Evolutionary conservation across 2,329 filamentous ascomycete species (phyloP).

Genomic region (Aspergillus sp.): DNA sequence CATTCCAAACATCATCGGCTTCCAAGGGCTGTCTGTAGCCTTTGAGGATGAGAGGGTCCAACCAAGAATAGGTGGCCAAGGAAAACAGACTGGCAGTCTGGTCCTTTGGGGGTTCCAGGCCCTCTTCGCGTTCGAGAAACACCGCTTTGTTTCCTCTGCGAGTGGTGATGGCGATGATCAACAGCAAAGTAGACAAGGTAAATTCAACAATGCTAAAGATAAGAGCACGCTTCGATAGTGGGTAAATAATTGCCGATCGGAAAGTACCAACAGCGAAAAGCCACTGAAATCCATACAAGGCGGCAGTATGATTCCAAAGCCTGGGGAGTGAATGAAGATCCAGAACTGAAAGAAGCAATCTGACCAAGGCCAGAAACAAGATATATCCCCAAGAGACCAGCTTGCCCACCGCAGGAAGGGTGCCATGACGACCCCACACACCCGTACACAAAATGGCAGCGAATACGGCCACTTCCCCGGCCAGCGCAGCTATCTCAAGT

Average conservation of each 20-base stretch:
- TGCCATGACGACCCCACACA: conserved; percentile 55
- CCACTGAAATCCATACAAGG: conserved; percentile 81
- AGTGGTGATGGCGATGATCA: conserved; percentile 71
- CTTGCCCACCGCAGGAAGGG: conserved; percentile 59
- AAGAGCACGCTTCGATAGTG: conserved; percentile 58
- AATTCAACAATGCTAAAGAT: conserved; percentile 71
- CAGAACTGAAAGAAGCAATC: conserved; percentile 59
- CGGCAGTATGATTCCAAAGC: conserved; percentile 89
- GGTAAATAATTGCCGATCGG: conserved; percentile 78
- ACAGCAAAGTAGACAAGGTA: conserved; percentile 66
- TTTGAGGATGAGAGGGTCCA: conserved; percentile 81
- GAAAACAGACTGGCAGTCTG: conserved; percentile 86
- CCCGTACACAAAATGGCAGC: conserved; percentile 58
- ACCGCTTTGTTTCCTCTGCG: conserved; percentile 91
- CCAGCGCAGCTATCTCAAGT: conserved; percentile 70
- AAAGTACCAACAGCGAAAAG: conserved; percentile 70
- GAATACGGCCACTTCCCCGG: conserved; percentile 67
- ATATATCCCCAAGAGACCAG: conserved; percentile 78
- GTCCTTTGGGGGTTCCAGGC: conserved; percentile 80
- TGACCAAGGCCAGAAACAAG: conserved; percentile 65
- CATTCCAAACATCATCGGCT: conserved; percentile 84
- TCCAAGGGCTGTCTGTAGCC: conserved; percentile 83
- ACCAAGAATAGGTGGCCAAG: conserved; percentile 81
- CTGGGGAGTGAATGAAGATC: conserved; percentile 64
- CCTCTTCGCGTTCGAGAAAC: conserved; percentile 80